Evolutionary conservation across 768 basidiomycete species (phyloP), one percentile per base, ranked within the genome.

Genomic region (Pulveroboletus sp.): DNA sequence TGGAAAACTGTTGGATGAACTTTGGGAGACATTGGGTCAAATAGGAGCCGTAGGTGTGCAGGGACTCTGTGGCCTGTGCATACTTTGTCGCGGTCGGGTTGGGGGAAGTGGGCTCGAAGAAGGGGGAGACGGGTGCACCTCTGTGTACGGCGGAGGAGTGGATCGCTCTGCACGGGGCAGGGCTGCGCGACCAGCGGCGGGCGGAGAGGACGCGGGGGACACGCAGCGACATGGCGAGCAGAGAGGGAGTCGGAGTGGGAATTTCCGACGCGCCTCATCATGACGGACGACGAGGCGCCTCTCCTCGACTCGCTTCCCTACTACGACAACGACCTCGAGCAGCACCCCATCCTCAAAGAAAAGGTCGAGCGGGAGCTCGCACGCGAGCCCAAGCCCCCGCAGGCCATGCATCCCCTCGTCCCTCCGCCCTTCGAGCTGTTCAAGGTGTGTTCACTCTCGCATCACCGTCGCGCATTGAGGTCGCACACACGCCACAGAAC

Each of bases 1-100:
- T 89, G 11, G 92, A 92, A 77, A 95, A 97, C 70, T 98, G 96
- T 71, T 98, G 95, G 65, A 99, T 82, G 75, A 84, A 96, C 75
- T 96, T 98, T 45, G 95, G 95, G 20, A 98, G 82, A 65, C 88
- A 92, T 63, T 94, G 89, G 43, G 80, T 85, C 61, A 97, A 77
- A 73, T 96, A 97, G 48, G 93, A 89, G 62, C 92, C 95, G 61
- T 93, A 98, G 32, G 82, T 80, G 69, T 98, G 95, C 31, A 98
- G 76, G 19, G 82, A 76, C 64, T 88, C 83, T 16, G 89, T 83
- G 35, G 86, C 78, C 61, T 82, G 78, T 6, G 83, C 81, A 64
- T 86, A 84, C 62, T 79, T 78, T 45, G 82, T 79, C 17, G 85
- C 71, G 14, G 90, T 79, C 1, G 87, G 90, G 71, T 98, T 94